Base-by-base conservation (phyloP, 1,284 basidiomycete genomes). In the Ustilago curta region DNA sequence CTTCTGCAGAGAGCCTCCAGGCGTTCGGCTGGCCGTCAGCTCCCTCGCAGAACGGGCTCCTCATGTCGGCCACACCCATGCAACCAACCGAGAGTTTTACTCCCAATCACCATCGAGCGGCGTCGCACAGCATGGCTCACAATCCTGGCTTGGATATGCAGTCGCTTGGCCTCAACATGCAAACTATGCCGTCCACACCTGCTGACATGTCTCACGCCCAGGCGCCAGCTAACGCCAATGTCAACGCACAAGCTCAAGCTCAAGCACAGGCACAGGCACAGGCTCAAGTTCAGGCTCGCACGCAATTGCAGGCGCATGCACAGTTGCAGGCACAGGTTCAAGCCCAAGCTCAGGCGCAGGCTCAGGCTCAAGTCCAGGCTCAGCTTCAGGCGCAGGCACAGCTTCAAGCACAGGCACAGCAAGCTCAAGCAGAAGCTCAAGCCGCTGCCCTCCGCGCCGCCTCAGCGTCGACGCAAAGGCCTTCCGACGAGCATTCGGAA, bases 1-100 rank as follows among this genome's bases (percentile, higher is more conserved):
- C 60, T 21, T 68, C 64, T 12, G 68, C 73, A 8, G 58, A 68
- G 19, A 64, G 58, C 29, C 40, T 76, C 8, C 64, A 61, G 27
- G 42, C 68, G 2, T 70, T 71, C 29, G 61, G 58, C 6, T 76
- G 73, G 73, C 64, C 73, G 12, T 14, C 68, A n/a, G 56, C 59
- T n/a, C 54, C 71, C 2, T 40, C 66, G 27, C 71, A 66, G 25
- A 66, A 60, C 21, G 66, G 64, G 35, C 43, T 66, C 21, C 44
- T 74, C 23, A 66, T 74, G 66, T 74, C 71, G 43, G 43, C 61
- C 11, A 29, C 71, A 4, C 71, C 71, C 2, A 37, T 47, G 32
- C 71, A 66, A 27, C n/a, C 39, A 8, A 21, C 43, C 11, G 62
- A 70, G 27, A 53, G 55, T 31, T 61, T 61, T 35, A 39, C 40